Conservation (phyloP, 139 green algal species). For the Axilococcus clingmanii region DNA sequence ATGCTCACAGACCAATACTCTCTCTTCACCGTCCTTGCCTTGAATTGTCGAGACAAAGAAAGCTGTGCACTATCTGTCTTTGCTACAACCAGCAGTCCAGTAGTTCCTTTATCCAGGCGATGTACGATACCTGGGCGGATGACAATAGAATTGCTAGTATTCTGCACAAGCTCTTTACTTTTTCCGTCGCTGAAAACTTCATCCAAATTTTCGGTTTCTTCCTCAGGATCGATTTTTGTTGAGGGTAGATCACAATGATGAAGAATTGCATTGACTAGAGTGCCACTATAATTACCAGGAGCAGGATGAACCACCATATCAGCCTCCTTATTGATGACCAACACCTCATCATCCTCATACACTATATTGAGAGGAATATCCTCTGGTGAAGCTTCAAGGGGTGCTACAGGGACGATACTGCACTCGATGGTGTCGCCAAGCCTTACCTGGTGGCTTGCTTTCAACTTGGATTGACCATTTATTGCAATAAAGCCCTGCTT, state of each 20-base stretch:
- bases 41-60: slow-evolving; percentile 64
- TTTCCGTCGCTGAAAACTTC: not conserved
- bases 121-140: slow-evolving; percentile 96
- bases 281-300: slow-evolving; percentile 67
- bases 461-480: slow-evolving; percentile 40
- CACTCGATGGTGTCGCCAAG: slow-evolving; percentile 54
- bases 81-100: slow-evolving; percentile 86
- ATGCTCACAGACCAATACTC: slow-evolving; percentile 56
- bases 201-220: not conserved
- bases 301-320: slow-evolving; percentile 89
- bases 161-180: slow-evolving; percentile 2
- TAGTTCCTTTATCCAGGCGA: slow-evolving; percentile 88
- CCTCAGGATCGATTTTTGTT: slow-evolving; percentile 4
- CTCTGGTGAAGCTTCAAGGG: slow-evolving; percentile 52
- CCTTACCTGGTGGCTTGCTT: slow-evolving; percentile 33
- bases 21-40: slow-evolving; percentile 58
- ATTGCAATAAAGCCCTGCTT: slow-evolving; percentile 46
- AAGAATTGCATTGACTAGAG: slow-evolving; percentile 96
- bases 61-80: slow-evolving; percentile 46
- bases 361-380: slow-evolving; percentile 78
- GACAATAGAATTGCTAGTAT: slow-evolving; percentile 1
- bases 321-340: slow-evolving; percentile 89
- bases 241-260: slow-evolving; percentile 71
- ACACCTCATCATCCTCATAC: slow-evolving; percentile 84
- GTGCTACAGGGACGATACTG: slow-evolving; percentile 34